Percentiles rank a stretch among this genome's conserved stretches.
These are phyloP conservation scores for Podaxis sp. DNA, from an alignment of 768 basidiomycete genomes.

Conservation along the genomic window DNA sequence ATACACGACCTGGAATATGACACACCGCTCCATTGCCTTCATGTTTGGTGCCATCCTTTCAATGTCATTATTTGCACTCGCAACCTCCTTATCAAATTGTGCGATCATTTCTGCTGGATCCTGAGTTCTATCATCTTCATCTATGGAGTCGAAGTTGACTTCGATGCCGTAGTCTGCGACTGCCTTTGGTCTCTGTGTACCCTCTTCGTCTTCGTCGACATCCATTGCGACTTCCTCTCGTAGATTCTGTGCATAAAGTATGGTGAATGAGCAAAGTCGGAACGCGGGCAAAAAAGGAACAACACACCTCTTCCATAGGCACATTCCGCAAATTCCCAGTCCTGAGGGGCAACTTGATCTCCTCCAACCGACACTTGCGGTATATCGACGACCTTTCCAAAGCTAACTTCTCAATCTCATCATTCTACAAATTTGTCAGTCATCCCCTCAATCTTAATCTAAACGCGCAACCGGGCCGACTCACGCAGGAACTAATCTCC, in stretches of 20 bases:
- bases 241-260: constrained; percentile 53
- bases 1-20: background rate
- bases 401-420: constrained; percentile 87
- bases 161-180: constrained; percentile 88
- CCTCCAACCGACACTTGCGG: constrained; percentile 91
- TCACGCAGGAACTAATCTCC: constrained; percentile 80
- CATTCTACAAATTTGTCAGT: constrained; percentile 32
- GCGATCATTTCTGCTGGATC: constrained; percentile 63
- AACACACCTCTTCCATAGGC: constrained; percentile 88
- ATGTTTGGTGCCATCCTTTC: constrained; percentile 95
- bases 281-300: background rate
- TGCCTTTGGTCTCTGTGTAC: constrained; percentile 67
- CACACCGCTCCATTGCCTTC: constrained; percentile 90
- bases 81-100: constrained; percentile 71
- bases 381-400: constrained; percentile 86
- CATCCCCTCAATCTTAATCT: background rate
- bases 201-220: constrained; percentile 85
- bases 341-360: constrained; percentile 78
- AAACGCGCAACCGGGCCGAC: constrained; percentile 17
- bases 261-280: background rate
- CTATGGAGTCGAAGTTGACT: constrained; percentile 76
- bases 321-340: constrained; percentile 81
- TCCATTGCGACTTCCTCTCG: constrained; percentile 91
- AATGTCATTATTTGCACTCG: constrained; percentile 75
- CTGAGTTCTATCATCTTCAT: constrained; percentile 74